A percentile compares a stretch with the other conserved stretches of the same genome.
phyloP scores from a whole-genome alignment of 495 filamentous ascomycete genomes.

The Aspergillus biplanus region DNA sequence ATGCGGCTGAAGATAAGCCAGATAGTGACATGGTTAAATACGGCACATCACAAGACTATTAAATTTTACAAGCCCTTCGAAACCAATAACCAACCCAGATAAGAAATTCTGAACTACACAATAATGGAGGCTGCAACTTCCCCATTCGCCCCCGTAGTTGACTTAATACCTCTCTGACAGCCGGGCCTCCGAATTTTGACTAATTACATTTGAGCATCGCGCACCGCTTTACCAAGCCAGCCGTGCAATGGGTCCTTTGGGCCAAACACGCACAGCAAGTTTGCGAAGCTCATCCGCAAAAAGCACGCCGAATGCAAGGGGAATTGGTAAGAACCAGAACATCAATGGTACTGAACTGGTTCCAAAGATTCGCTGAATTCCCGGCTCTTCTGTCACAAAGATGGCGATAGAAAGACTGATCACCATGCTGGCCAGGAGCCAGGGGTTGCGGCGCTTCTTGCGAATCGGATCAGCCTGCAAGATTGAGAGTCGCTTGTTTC shows the following conservation, averaged over 20 bases:
- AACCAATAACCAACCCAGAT: too few species aligned
- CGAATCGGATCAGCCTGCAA: conserved; percentile 56
- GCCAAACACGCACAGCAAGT: conserved; percentile 47
- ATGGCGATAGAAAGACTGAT: conserved; percentile 54
- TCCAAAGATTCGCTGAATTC: conserved; percentile 49
- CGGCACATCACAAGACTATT: too few species aligned
- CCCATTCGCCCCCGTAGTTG: too few species aligned
- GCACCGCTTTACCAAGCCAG: conserved; percentile 55
- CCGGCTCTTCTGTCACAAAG: conserved; percentile 55
- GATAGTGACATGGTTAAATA: too few species aligned
- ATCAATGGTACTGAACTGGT: conserved; percentile 53
- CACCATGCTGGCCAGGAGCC: conserved; percentile 47
- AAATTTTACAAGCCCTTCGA: too few species aligned
- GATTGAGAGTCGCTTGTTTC: conserved; percentile 54
- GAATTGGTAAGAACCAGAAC: conserved; percentile 56
- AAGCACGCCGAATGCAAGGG: conserved; percentile 53
- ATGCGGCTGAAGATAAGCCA: too few species aligned
- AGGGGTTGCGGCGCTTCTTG: conserved; percentile 51
- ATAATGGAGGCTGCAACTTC: too few species aligned
- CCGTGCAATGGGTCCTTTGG: conserved; percentile 44
- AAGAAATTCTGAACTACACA: too few species aligned
- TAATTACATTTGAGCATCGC: too few species aligned
- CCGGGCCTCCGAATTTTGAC: too few species aligned
- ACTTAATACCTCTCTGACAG: too few species aligned
- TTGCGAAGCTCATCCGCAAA: conserved; percentile 55